Base-by-base conservation (phyloP, 1,284 basidiomycete species). In the Pisolithus thermaeus region DNA sequence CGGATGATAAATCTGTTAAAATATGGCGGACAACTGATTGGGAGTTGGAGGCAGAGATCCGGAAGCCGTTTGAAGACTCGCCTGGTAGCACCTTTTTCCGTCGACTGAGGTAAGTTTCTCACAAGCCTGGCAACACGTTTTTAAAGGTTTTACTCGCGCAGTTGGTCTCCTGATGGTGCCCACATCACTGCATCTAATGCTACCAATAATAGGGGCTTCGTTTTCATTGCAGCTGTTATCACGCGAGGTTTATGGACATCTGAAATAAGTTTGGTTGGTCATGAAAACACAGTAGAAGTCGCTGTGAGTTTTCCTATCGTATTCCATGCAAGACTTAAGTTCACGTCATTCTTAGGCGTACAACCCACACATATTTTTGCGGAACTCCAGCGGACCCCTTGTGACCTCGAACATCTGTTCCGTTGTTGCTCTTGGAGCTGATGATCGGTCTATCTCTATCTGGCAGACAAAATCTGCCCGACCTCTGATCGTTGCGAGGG, bases 101-200 rank as follows among this genome's bases (percentile, higher is more conserved):
- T 51, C 77, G 97, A 56, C 76, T 97, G 20, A 93, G 91, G 92
- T 90, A 55, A 22, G 47, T 46, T 48, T 37, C 46, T 7, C 38
- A 22, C 30, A 36, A 18, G 45, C 28, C 20, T 36, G 36, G 43
- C 47, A 54, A 54, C 44, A 27, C 28, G 20, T 40, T 25, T 53
- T 45, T 20, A 11, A 22, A 3, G n/a, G 37, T 32, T 53, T 51
- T 9, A 5, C 27, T 16, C 22, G 44, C 37, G 1, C 52, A 97
- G 94, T 62, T 99, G 96, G 97, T 97, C 95, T 1, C 96, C 96
- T 3, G 97, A 99, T 67, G 97, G 97, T n/a, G 90, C 92, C 7
- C 92, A 97, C 64, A 90, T 99, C 56, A 93, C 95, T 4, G 90
- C 94, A 1, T 96, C 95, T 0, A 99, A 99, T 63, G 94, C 96